phyloP scores from a whole-genome alignment of 2,329 filamentous ascomycete genomes.

The Polytolypa hystricis region DNA sequence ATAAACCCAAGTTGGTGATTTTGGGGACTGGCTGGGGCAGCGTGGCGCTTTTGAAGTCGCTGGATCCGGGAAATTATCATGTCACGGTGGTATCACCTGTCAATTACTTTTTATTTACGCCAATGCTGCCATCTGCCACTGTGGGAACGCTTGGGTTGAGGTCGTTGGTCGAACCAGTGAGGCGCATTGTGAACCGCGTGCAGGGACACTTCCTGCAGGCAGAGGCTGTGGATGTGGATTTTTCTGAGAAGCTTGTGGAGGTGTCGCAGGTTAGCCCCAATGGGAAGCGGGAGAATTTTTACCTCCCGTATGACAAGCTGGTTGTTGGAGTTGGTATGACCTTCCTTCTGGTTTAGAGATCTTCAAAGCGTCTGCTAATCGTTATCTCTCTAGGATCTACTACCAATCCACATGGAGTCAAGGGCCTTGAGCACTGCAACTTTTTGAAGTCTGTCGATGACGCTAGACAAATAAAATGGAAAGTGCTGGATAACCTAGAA shows the following conservation, averaged over 20 bases:
- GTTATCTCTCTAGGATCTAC: slow-evolving; percentile 49
- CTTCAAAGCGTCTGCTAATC: no score
- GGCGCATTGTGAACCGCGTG: slow-evolving; percentile 66
- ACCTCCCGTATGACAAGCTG: slow-evolving; percentile 94
- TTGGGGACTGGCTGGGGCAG: slow-evolving; percentile 92
- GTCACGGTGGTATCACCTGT: slow-evolving; percentile 88
- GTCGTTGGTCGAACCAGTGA: slow-evolving; percentile 84
- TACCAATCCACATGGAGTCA: slow-evolving; percentile 91
- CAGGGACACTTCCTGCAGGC: slow-evolving; percentile 85
- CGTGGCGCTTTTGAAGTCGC: slow-evolving; percentile 77
- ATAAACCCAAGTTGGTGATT: slow-evolving; percentile 88
- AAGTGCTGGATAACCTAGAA: slow-evolving; percentile 81
- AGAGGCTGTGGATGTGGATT: slow-evolving; percentile 77
- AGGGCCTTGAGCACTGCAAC: slow-evolving; percentile 83
- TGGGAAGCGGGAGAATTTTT: slow-evolving; percentile 72
- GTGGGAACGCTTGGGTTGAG: slow-evolving; percentile 88
- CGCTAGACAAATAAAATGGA: slow-evolving; percentile 77
- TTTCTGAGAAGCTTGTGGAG: slow-evolving; percentile 83
- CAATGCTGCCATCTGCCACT: slow-evolving; percentile 93
- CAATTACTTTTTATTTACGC: slow-evolving; percentile 97
- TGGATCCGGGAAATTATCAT: slow-evolving; percentile 87
- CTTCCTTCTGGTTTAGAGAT: no score
- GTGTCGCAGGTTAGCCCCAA: slow-evolving; percentile 59
- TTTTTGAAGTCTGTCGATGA: slow-evolving; percentile 95
- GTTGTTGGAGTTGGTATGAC: slow-evolving; percentile 67